Evolutionary conservation across 2,329 filamentous ascomycete genomes (phyloP).

Genomic region (Curvularia sp.): DNA sequence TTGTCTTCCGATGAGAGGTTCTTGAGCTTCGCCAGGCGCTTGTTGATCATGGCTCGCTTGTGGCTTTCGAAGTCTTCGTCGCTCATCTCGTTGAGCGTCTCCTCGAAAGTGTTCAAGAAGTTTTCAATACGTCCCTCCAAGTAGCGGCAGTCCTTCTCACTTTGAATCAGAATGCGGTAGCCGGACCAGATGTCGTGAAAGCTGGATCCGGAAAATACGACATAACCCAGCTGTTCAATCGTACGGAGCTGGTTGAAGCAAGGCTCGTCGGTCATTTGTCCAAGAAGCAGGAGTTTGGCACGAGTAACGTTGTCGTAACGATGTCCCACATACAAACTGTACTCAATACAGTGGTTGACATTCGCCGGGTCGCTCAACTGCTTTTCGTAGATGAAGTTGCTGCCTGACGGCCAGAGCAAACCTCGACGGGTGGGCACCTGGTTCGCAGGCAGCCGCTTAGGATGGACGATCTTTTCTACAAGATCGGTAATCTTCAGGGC

Average conservation of each 20-base stretch:
- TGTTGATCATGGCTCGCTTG: slow-evolving; percentile 87
- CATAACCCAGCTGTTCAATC: slow-evolving; percentile 96
- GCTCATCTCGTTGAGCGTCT: slow-evolving; percentile 75
- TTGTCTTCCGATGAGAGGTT: slow-evolving; percentile 85
- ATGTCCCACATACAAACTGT: slow-evolving; percentile 54
- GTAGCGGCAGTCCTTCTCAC: slow-evolving; percentile 82
- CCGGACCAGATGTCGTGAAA: slow-evolving; percentile 77
- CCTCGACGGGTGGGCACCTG: slow-evolving; percentile 84
- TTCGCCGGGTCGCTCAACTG: slow-evolving; percentile 85
- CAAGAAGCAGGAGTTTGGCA: slow-evolving; percentile 79
- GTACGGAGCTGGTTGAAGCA: slow-evolving; percentile 94
- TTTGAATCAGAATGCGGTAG: slow-evolving; percentile 91
- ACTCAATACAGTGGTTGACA: slow-evolving; percentile 66
- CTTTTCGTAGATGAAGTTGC: slow-evolving; percentile 83
- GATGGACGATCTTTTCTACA: slow-evolving; percentile 78
- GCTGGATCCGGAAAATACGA: slow-evolving; percentile 83
- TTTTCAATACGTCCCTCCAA: slow-evolving; percentile 86
- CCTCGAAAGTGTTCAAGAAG: slow-evolving; percentile 74
- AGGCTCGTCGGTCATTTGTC: slow-evolving; percentile 91
- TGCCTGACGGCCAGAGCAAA: slow-evolving; percentile 76
- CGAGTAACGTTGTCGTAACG: slow-evolving; percentile 69
- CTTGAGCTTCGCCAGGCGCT: slow-evolving; percentile 88
- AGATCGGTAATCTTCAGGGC: slow-evolving; percentile 84
- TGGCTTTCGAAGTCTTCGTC: slow-evolving; percentile 87
- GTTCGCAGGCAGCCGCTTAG: slow-evolving; percentile 72